Evolutionary conservation across 768 basidiomycete genomes (phyloP).

Genomic region (Asterophora lycoperdoides): DNA sequence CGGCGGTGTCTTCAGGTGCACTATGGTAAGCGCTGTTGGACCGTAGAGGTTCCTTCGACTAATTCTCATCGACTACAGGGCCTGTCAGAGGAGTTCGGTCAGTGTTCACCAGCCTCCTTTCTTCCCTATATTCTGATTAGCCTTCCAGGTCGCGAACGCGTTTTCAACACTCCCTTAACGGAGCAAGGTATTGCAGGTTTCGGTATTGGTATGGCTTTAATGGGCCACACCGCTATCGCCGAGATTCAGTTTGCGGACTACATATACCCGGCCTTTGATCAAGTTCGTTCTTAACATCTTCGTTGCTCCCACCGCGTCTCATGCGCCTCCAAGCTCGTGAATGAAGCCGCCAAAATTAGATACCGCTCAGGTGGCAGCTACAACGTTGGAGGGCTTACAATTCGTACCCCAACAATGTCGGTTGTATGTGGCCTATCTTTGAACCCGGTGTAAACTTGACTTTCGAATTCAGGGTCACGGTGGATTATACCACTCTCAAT

Average conservation of each 20-base stretch:
- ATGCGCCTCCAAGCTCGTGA: constrained; percentile 62
- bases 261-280: constrained; percentile 93
- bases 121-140: constrained; percentile 6
- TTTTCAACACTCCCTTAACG: constrained; percentile 92
- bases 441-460: neutral
- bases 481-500: constrained; percentile 91
- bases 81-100: constrained; percentile 89
- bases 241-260: constrained; percentile 92
- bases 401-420: constrained; percentile 85
- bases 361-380: constrained; percentile 86
- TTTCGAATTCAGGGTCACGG: constrained; percentile 57
- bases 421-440: constrained; percentile 46
- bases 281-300: constrained; percentile 39
- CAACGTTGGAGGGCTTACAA: constrained; percentile 77
- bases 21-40: constrained; percentile 55
- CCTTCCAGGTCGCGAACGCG: constrained; percentile 72
- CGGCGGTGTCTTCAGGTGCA: constrained; percentile 92
- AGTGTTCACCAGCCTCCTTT: constrained; percentile 17
- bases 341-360: constrained; percentile 90
- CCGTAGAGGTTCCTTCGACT: neutral
- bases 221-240: constrained; percentile 93
- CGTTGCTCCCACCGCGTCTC: neutral
- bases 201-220: constrained; percentile 84
- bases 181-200: constrained; percentile 96
- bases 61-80: constrained; percentile 43